A percentile compares a stretch with the other conserved stretches of the same genome.
phyloP scores from a whole-genome alignment of 2,329 filamentous ascomycete species.

The Exophiala alcalophila region DNA sequence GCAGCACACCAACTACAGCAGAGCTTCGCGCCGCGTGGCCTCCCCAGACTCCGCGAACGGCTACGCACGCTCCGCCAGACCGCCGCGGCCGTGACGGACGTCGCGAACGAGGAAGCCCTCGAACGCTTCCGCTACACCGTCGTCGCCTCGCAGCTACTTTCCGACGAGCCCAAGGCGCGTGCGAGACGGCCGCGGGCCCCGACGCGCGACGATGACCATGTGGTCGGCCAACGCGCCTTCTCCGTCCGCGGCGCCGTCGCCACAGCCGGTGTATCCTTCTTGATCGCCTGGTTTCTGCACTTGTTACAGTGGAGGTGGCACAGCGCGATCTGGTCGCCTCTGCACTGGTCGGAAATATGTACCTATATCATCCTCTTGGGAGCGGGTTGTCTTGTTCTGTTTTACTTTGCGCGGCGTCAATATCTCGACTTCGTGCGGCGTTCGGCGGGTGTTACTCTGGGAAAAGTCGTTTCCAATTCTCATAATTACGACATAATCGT shows the following conservation, averaged over 20 bases:
- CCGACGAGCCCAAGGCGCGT: slow-evolving; percentile 64
- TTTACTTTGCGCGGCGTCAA: slow-evolving; percentile 66
- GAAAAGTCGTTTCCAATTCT: slow-evolving; percentile 66
- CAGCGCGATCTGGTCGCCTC: slow-evolving; percentile 35
- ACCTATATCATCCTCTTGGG: slow-evolving; percentile 37
- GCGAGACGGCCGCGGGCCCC: slow-evolving; percentile 19
- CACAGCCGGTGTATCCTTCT: slow-evolving; percentile 62
- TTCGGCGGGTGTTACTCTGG: slow-evolving; percentile 68
- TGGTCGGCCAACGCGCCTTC: slow-evolving; percentile 32
- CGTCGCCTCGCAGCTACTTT: slow-evolving; percentile 84
- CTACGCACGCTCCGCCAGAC: slow-evolving; percentile 23
- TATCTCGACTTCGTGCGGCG: slow-evolving; percentile 77
- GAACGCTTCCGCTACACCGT: slow-evolving; percentile 93
- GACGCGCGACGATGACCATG: slow-evolving; percentile 14
- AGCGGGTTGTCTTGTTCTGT: slow-evolving; percentile 12
- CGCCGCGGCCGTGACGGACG: slow-evolving; percentile 22
- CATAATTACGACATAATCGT: slow-evolving; percentile 78
- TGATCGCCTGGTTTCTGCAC: slow-evolving; percentile 64
- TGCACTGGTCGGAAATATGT: slow-evolving; percentile 38
- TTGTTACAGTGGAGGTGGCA: slow-evolving; percentile 64
- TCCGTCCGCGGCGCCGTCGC: slow-evolving; percentile 60
- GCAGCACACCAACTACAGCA: too few species aligned
- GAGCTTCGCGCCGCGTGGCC: slow-evolving; percentile 48
- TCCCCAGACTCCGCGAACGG: slow-evolving; percentile 20
- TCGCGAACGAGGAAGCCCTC: slow-evolving; percentile 66